Conservation (phyloP, 2,329 filamentous ascomycete genomes). For the Byssothecium circinans region DNA sequence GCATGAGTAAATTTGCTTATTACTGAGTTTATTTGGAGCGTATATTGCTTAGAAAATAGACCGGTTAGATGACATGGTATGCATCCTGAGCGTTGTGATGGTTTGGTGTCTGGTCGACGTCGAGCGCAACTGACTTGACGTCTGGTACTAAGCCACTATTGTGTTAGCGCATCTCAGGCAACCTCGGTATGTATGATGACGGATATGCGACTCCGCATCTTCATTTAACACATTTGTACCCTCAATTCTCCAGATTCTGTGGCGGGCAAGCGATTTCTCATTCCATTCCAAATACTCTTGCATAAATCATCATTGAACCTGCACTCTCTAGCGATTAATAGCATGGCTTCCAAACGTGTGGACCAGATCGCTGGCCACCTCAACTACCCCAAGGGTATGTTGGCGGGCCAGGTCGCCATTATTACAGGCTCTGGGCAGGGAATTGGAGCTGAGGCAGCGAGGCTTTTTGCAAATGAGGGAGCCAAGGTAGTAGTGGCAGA, state of each 20-base stretch:
- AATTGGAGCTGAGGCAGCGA: constrained; percentile 82
- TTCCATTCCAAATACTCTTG: neutral
- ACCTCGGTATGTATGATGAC: neutral
- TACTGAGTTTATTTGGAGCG: no score
- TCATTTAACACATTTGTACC: neutral
- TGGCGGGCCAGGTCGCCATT: constrained; percentile 80
- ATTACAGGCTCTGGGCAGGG: constrained; percentile 86
- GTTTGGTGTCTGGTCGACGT: no score
- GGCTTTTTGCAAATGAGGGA: constrained; percentile 83
- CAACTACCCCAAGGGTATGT: constrained; percentile 78
- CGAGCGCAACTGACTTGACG: no score
- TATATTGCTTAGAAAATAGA: no score
- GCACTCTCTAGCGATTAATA: no score
- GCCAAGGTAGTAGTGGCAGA: constrained; percentile 83
- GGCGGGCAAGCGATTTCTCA: neutral
- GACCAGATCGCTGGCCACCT: constrained; percentile 76
- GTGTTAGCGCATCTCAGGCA: neutral
- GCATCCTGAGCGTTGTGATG: no score
- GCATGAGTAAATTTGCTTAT: no score
- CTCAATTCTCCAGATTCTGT: neutral
- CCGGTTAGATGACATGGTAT: no score
- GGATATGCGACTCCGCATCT: neutral
- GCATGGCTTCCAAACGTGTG: constrained; percentile 51
- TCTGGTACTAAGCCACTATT: no score
- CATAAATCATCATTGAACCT: no score